Base-by-base conservation (phyloP, 148 eudicot genomes). In the Persicaria tinctoria region DNA sequence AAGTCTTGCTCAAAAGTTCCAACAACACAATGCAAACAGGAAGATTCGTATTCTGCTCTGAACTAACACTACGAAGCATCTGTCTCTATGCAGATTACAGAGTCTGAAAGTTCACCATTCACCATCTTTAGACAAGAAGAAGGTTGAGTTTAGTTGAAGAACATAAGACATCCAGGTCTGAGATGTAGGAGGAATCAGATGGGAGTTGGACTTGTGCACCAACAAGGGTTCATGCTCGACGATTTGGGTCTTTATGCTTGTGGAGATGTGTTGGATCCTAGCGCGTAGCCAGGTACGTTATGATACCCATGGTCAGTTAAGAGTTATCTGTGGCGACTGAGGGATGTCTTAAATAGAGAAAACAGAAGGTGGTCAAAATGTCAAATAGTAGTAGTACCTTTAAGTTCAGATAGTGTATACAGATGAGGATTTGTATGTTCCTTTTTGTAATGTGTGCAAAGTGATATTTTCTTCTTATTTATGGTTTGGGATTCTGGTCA, bases 51-150 rank as follows among this genome's bases (percentile, higher is more conserved):
- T 8, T 12, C 53, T 44, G 27, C 1, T 17, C 50, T 27, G 46
- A 63, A 4, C 11, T 27, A 72, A 73, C 48, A 46, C 50, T 11
- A 47, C 48, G 32, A 45, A 46, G 54, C 46, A n/a, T 45, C 32
- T 68, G 60, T 54, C 46, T 66, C 11, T 70, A 17, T 82, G 84
- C 91, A 94, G 98, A 89, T 84, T 56, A 85, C 88, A 17, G 92
- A 94, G 82, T 86, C 88, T 16, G 97, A 90, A 80, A 85, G 87
- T 82, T 91, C 98, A 16, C 83, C 86, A 74, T 91, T 91, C 70
- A 75, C 85, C 74, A 88, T 90, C 84, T 94, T 87, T 62, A 85
- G 82, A 77, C 91, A 83, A 56, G 92, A 89, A 79, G 89, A 85
- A 78, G 82, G 82, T 38, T 84, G 75, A 83, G 44, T 75, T 79